These are phyloP conservation scores for Laetiporus sulphureus DNA, from an alignment of 1,284 basidiomycete species.

Conservation along the genomic window DNA sequence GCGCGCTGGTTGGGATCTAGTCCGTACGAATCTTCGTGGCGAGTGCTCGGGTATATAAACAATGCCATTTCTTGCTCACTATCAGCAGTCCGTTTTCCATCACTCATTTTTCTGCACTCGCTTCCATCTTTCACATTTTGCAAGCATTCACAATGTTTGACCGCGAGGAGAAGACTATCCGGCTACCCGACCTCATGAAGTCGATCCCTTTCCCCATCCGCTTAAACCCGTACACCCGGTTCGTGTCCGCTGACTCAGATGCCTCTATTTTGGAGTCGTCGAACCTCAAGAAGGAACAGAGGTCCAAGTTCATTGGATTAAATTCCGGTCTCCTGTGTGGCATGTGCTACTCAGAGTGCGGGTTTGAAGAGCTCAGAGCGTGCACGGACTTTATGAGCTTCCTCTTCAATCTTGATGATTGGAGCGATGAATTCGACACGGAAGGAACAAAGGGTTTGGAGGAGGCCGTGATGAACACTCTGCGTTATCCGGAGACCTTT, in stretches of 20 bases:
- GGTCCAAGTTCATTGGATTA: conserved; percentile 16
- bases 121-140: too few species aligned
- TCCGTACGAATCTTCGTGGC: too few species aligned
- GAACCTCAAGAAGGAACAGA: conserved; percentile 18
- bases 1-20: too few species aligned
- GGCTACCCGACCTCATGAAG: conserved; percentile 6
- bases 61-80: too few species aligned
- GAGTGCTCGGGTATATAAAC: too few species aligned
- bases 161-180: neutral
- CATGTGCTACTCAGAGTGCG: conserved; percentile 24
- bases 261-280: conserved; percentile 18
- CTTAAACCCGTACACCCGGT: conserved; percentile 12
- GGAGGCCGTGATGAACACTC: conserved; percentile 27
- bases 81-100: too few species aligned
- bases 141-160: too few species aligned
- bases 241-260: conserved; percentile 18
- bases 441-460: conserved; percentile 27
- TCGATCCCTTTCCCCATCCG: conserved; percentile 17
- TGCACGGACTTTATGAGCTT: conserved; percentile 30
- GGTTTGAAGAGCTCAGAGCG: conserved; percentile 22
- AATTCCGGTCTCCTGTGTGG: conserved; percentile 21
- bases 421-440: conserved; percentile 21
- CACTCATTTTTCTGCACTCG: too few species aligned
- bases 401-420: conserved; percentile 30
- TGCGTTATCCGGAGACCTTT: conserved; percentile 16